Evolutionary conservation across 2,329 filamentous ascomycete species (phyloP), one percentile per base, ranked within the genome.

Genomic region (Neocucurbitaria cava): DNA sequence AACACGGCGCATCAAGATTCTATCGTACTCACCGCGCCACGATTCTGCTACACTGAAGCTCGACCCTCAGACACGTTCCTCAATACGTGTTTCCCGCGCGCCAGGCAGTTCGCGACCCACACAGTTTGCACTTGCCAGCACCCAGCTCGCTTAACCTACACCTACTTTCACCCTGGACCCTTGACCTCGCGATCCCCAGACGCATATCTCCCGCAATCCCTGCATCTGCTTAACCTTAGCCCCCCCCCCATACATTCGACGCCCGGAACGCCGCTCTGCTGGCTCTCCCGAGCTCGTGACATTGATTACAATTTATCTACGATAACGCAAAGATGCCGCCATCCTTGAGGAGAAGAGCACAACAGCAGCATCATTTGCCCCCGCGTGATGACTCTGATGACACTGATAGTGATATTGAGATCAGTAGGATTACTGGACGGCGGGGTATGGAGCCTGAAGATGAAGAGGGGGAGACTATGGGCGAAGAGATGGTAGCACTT

Each of bases 401-500:
- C 21, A 62, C 59, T n/a, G 69, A 68, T 38, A 72, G 70, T 52
- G 72, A 74, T 7, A 54, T 64, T 13, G 69, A 70, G 9, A 24
- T 54, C 17, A 26, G 49, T 53, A 31, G 59, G 66, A 20, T 23
- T 8, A 40, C 21, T 7, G 38, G 38, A 11, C 38, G 38, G 20
- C 38, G 38, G 38, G 21, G 38, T 5, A 23, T 6, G 20, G 68
- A 66, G n/a, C 64, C 53, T 6, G 55, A 58, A 21, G 60, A 59
- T 36, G 67, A 60, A 2, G 69, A 66, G 15, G 68, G 65, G 8
- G 63, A 64, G 30, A 51, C 57, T 4, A 57, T 66, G 20, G 70
- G 61, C 28, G 68, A 69, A 15, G 69, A 71, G 8, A 56, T 65
- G 24, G 56, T 58, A 15, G 61, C 50, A 24, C 60, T 69, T 24